phyloP scores from a whole-genome alignment of 1,284 basidiomycete genomes.

The Wallemia hederae region DNA sequence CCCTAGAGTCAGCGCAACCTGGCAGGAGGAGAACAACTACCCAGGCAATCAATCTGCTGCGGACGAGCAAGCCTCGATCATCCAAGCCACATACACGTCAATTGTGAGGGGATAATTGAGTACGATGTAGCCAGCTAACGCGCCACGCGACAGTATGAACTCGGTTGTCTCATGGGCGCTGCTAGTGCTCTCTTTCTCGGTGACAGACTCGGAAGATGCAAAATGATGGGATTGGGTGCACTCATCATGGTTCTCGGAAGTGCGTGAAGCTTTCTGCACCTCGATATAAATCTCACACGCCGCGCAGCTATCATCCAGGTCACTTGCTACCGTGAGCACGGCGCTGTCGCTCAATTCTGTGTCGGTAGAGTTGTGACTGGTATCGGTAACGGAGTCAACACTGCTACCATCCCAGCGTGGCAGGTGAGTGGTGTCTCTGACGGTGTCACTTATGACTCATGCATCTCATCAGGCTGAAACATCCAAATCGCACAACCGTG shows the following conservation, averaged over 20 bases:
- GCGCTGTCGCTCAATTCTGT: conserved; percentile 21
- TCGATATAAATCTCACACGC: not conserved
- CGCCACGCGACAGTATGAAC: not conserved
- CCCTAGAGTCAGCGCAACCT: not conserved
- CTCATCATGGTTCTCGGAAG: conserved; percentile 1
- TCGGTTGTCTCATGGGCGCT: not conserved
- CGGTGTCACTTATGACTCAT: not conserved
- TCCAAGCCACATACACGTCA: conserved; percentile 1
- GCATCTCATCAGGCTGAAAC: conserved; percentile 18
- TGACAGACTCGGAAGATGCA: conserved; percentile 1
- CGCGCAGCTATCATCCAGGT: conserved; percentile 18
- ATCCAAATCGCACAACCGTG: conserved; percentile 27
- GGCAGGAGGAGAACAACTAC: not conserved
- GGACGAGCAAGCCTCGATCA: not conserved
- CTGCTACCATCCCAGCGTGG: conserved; percentile 26
- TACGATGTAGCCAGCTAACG: not conserved
- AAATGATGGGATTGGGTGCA: not conserved
- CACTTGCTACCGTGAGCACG: conserved; percentile 18
- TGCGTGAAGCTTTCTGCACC: conserved; percentile 6
- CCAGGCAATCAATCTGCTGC: not conserved
- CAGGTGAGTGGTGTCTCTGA: conserved; percentile 10
- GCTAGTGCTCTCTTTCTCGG: not conserved
- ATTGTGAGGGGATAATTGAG: conserved; percentile 1
- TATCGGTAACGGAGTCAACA: conserved; percentile 26
- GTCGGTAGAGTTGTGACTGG: conserved; percentile 22